Evolutionary conservation across 495 filamentous ascomycete species (phyloP), one percentile per base, ranked within the genome.

Genomic region (Hypoxylon crocopeplum): DNA sequence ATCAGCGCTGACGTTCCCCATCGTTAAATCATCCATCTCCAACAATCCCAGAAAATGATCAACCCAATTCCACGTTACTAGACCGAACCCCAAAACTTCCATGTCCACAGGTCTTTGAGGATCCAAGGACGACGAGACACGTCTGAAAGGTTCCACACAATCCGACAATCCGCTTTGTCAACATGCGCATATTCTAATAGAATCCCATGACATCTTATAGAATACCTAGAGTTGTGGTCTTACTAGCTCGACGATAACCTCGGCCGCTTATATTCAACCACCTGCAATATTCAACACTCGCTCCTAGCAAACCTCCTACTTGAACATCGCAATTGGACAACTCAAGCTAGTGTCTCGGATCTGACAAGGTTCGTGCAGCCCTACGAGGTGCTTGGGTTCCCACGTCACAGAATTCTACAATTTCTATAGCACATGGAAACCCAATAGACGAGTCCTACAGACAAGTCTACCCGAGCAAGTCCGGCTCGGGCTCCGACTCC

Each of bases 301-400:
- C 41, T 51, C 46, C 42, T 11, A 19, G n/a, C 12, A 45, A 22
- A 19, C 13, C 13, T 15, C 15, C 16, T 46, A 46, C 42, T 25
- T 46, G 50, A 59, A 47, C 27, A 59, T 63, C 59, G 37, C 61
- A 59, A 64, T 64, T 64, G 61, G 55, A 17, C 44, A 50, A 49
- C 39, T 30, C 36, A 56, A 59, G 61, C 55, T 64, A 64, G 61
- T 56, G 61, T 64, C 61, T 64, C 55, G 50, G 56, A 59, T 40
- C 51, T 47, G 61, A 64, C 61, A 40, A 64, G 61, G 61, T 64
- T 64, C 49, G 61, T 64, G 61, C 50, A 64, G 61, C 50, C 61
- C 61, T 64, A 64, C 25, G 59, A 49, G 32, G 16, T 49, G 29
- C 27, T 21, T 29, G 27, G 21, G 46, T 15, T 10, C 34, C 13